Base-by-base conservation (phyloP, 805 yeast species). In the Barnettozyma wickerhamii region DNA sequence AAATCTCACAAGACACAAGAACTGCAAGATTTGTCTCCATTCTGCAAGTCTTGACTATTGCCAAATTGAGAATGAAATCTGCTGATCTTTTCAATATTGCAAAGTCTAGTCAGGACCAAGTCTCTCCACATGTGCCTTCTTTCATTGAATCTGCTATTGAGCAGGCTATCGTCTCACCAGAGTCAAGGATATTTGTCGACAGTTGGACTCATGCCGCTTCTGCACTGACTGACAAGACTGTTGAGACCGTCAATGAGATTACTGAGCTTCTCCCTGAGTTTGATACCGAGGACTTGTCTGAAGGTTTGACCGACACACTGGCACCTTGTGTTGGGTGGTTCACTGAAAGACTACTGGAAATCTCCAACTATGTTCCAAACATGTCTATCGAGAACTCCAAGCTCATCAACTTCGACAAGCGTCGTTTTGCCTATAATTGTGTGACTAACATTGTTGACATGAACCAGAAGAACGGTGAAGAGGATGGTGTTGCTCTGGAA, bases 261-360 rank as follows among this genome's bases (percentile, higher is more conserved):
- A 46, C 52, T 13, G 60, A 51, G 35, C 55, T 66, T 34, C 51
- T 58, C 46, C 68, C 71, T 18, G 51, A 61, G 40, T 48, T 59
- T 43, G 69, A 66, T 41, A 56, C 55, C 28, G 58, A 59, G 26
- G 58, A 57, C 42, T 47, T 60, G 37, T 43, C 58, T 4, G 61
- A 51, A n/a, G 50, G 45, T 4, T 46, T 46, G 46, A 47, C 59
- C 43, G 69, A 71, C 40, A 71, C 80, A 0, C 64, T 86, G 37
- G 76, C 88, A 6, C 93, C 95, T 3, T 90, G 96, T 55, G 77
- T 88, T 44, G 97, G 97, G 10, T 91, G 98, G 98, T 69, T 88
- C 37, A 68, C 84, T 19, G 91, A 84, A 51, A 78, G 95, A 46
- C 64, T 91, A 47, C 58, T 89, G 40, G 95, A 86, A 54, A 77